phyloP scores from a whole-genome alignment of 345 rosid species.

The Eucalyptus regnans region DNA sequence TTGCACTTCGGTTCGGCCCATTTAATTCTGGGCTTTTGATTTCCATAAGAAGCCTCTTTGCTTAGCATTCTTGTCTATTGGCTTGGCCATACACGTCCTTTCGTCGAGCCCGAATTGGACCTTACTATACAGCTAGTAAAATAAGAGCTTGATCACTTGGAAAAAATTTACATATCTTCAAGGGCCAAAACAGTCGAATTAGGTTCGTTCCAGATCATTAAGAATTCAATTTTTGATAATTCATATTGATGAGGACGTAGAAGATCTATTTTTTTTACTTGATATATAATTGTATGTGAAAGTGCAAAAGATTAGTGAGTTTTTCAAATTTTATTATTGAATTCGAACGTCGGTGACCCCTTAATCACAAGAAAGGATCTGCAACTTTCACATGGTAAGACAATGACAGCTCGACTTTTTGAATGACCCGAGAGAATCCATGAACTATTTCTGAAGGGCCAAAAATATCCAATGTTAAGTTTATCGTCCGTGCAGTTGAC shows the following conservation, averaged over 20 bases:
- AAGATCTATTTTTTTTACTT: not conserved
- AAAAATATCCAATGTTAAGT: not conserved
- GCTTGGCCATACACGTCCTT: not conserved
- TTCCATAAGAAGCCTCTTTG: not conserved
- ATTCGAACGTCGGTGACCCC: too few species aligned
- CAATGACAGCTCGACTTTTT: not conserved
- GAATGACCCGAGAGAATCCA: not conserved
- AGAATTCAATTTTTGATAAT: not conserved
- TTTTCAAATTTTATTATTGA: not conserved
- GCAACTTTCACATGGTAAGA: not conserved
- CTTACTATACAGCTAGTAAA: not conserved
- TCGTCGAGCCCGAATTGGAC: not conserved
- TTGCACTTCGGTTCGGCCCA: not conserved
- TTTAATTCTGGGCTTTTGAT: not conserved
- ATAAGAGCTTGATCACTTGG: not conserved
- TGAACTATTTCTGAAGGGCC: not conserved
- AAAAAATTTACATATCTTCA: not conserved
- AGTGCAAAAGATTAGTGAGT: rapidly evolving
- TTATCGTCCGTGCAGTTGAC: rapidly evolving
- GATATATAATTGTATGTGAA: rapidly evolving
- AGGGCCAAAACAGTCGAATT: not conserved
- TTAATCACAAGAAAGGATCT: not conserved
- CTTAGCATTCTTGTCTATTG: not conserved
- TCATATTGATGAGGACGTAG: not conserved
- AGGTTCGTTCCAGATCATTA: not conserved